These are phyloP conservation scores for Abelmoschus esculentus DNA, from an alignment of 345 rosid species.

Conservation along the genomic window DNA sequence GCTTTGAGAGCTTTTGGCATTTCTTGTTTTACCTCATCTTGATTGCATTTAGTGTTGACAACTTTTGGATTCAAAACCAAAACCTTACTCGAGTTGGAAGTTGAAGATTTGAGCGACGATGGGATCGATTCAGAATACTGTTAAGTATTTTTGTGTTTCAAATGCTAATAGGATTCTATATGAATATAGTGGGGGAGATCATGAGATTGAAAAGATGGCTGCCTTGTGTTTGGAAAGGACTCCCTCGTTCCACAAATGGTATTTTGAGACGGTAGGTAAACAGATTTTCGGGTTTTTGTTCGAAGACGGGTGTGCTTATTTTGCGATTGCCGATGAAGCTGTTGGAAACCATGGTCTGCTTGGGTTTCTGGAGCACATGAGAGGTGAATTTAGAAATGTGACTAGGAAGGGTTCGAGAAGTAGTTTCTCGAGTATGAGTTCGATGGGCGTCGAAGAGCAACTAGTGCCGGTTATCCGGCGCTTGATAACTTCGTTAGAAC, in stretches of 20 bases:
- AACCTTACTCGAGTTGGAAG: neutral
- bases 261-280: conserved; percentile 54
- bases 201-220: conserved; percentile 46
- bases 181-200: conserved; percentile 50
- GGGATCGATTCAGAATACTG: conserved; percentile 58
- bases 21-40: conserved; percentile 1
- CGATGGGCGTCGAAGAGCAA: conserved; percentile 50
- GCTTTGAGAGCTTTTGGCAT: neutral
- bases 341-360: conserved; percentile 44
- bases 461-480: conserved; percentile 61
- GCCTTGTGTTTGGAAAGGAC: conserved; percentile 53
- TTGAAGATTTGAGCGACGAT: conserved; percentile 18
- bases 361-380: conserved; percentile 53
- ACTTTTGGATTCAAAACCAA: neutral
- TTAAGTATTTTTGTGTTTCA: conserved; percentile 64
- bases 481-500: conserved; percentile 59
- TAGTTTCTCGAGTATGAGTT: conserved; percentile 59
- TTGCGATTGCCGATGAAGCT: conserved; percentile 57
- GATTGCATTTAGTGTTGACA: conserved; percentile 16
- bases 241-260: conserved; percentile 73
- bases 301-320: conserved; percentile 60
- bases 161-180: conserved; percentile 46
- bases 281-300: conserved; percentile 58
- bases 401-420: conserved; percentile 48
- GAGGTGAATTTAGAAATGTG: conserved; percentile 62